A percentile compares a stretch with the other conserved stretches of the same genome.
Conservation (phyloP, 1,284 basidiomycete species). For the Ganoderma sinense region DNA sequence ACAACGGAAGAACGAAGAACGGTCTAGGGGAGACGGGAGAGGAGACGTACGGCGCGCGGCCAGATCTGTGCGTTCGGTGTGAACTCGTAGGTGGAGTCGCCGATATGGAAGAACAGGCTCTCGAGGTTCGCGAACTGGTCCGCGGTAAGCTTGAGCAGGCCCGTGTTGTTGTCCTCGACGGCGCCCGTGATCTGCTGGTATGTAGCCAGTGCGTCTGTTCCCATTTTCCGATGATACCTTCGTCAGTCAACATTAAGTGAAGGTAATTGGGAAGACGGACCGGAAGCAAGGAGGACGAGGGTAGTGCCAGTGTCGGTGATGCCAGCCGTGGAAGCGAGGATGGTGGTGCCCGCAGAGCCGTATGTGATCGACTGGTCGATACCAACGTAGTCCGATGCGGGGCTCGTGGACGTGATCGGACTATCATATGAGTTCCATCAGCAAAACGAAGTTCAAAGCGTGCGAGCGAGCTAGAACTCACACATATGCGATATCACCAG, state of each 20-base stretch:
- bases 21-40: slow-evolving; percentile 43
- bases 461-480: background rate
- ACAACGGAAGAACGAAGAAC: background rate
- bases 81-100: slow-evolving; percentile 9
- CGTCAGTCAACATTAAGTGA: background rate
- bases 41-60: slow-evolving; percentile 13
- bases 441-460: background rate
- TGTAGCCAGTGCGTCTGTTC: slow-evolving; percentile 2
- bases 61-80: slow-evolving; percentile 17
- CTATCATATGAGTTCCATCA: slow-evolving; percentile 34
- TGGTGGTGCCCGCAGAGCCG: slow-evolving; percentile 33
- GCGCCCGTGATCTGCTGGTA: slow-evolving; percentile 35
- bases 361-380: slow-evolving; percentile 59
- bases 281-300: slow-evolving; percentile 47
- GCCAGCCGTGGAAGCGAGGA: slow-evolving; percentile 35
- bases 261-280: slow-evolving; percentile 24
- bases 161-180: slow-evolving; percentile 30
- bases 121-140: slow-evolving; percentile 33
- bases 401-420: slow-evolving; percentile 53
- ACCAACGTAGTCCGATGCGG: slow-evolving; percentile 57
- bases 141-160: slow-evolving; percentile 34
- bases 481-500: slow-evolving; percentile 39
- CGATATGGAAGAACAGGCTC: slow-evolving; percentile 29
- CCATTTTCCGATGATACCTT: background rate
- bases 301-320: slow-evolving; percentile 40